These are phyloP conservation scores for Streptanthus diversifolius DNA, from an alignment of 345 rosid genomes.

Conservation along the genomic window DNA sequence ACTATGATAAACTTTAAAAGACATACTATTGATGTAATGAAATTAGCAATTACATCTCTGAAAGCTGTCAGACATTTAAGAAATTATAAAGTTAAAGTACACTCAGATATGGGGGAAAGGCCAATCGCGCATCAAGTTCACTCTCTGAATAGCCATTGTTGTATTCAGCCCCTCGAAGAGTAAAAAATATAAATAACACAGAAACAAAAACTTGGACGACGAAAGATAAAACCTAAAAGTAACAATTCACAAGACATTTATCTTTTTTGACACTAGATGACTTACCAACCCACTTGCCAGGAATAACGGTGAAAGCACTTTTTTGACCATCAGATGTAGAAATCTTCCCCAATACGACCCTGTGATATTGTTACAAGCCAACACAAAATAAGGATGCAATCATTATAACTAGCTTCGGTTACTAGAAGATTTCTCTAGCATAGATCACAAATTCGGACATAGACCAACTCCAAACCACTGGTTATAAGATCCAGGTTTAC, in stretches of 20 bases:
- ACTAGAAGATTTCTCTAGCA: conserved; percentile 25
- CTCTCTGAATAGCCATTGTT: not conserved
- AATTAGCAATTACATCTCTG: not conserved
- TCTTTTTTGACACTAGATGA: conserved; percentile 35
- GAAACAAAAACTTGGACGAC: not conserved
- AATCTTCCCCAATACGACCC: conserved; percentile 96
- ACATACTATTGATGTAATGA: not conserved
- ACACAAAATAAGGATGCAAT: conserved; percentile 34
- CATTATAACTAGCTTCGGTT: conserved; percentile 34
- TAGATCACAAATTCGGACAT: conserved; percentile 14
- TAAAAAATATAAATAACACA: not conserved
- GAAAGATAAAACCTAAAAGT: conserved; percentile 5
- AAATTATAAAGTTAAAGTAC: not conserved
- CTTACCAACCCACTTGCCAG: conserved; percentile 96
- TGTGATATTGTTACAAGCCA: conserved; percentile 64
- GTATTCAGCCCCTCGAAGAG: not conserved
- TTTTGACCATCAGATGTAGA: conserved; percentile 81
- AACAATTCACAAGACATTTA: not conserved
- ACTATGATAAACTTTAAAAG: not conserved
- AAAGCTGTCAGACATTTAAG: conserved; percentile 8
- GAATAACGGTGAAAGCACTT: conserved; percentile 78
- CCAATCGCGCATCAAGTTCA: conserved; percentile 7
- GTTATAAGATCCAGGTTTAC: conserved; percentile 15
- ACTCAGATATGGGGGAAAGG: not conserved
- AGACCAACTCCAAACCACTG: conserved; percentile 17